Evolutionary conservation across 495 filamentous ascomycete genomes (phyloP).

Genomic region (Opeltia flavorubescens): DNA sequence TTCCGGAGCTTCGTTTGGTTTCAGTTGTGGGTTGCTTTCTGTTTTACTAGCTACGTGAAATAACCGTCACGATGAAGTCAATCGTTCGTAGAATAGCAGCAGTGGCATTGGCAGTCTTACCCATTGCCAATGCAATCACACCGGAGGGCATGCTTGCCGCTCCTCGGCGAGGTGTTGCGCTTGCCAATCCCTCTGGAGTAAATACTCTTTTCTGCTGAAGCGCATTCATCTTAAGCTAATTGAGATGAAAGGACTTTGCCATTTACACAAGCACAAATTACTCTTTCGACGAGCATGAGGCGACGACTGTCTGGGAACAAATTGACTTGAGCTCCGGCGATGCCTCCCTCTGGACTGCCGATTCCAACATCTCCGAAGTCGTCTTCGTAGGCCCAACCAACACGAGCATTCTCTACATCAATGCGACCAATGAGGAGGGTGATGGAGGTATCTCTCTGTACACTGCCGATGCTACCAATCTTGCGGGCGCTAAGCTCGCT

Average conservation of each 20-base stretch:
- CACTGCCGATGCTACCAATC: conserved; percentile 21
- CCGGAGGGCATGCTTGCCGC: conserved; percentile 18
- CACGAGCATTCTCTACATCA: conserved; percentile 32
- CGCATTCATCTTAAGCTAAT: conserved; percentile 11
- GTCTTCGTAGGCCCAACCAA: conserved; percentile 28
- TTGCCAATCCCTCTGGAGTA: conserved; percentile 27
- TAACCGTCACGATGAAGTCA: background rate
- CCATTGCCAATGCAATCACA: background rate
- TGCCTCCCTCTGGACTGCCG: conserved; percentile 23
- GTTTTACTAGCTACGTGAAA: too few species aligned
- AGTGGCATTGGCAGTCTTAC: background rate
- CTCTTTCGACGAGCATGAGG: conserved; percentile 28
- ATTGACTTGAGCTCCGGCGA: conserved; percentile 28
- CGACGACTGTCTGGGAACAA: conserved; percentile 22
- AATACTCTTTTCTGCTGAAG: conserved; percentile 14
- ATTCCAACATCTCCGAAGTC: conserved; percentile 31
- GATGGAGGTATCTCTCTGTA: conserved; percentile 30
- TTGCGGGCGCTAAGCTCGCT: conserved; percentile 21
- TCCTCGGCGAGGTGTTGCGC: conserved; percentile 22
- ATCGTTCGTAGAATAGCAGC: background rate
- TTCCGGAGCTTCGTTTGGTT: too few species aligned
- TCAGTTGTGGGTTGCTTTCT: too few species aligned
- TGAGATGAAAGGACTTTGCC: conserved; percentile 8
- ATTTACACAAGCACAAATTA: conserved; percentile 26
- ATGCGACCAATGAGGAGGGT: conserved; percentile 28